Conservation (phyloP, 371 early-diverging fungal species). For the Syncephalastrum monosporum region DNA sequence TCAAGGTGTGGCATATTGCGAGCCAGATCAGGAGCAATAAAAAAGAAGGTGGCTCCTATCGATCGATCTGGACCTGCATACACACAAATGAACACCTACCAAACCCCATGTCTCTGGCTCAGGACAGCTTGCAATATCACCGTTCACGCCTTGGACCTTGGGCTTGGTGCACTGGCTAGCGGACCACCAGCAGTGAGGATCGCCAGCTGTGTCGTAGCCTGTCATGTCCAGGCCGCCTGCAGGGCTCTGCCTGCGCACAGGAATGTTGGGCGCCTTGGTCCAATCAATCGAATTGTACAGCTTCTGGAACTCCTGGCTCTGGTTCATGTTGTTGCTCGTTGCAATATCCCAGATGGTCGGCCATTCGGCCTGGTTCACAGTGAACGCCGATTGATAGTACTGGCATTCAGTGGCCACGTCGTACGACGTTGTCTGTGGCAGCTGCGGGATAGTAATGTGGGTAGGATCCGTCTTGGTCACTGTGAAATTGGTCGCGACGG, state of each 20-base stretch:
- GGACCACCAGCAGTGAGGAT: conserved; percentile 55
- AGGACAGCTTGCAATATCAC: conserved; percentile 37
- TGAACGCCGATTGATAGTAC: conserved; percentile 22
- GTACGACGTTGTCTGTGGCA: conserved; percentile 29
- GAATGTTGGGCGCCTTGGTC: conserved; percentile 39
- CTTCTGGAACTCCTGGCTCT: conserved; percentile 36
- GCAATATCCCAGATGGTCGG: conserved; percentile 47
- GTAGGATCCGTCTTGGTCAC: conserved; percentile 26
- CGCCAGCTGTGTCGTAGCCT: conserved; percentile 33
- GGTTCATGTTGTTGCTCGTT: conserved; percentile 48
- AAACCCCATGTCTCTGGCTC: conserved; percentile 47
- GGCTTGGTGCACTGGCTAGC: conserved; percentile 39
- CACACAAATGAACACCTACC: conserved; percentile 21
- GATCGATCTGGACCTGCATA: background rate
- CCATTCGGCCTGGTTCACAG: conserved; percentile 39
- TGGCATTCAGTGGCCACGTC: conserved; percentile 24
- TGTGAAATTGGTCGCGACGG: conserved; percentile 18
- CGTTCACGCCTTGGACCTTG: conserved; percentile 30
- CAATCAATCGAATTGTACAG: conserved; percentile 50
- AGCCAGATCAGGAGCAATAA: background rate
- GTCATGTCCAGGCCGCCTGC: conserved; percentile 31
- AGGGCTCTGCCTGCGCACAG: conserved; percentile 26
- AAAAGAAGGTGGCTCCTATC: conserved; percentile 1
- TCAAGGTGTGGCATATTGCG: background rate
- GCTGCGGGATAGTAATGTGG: conserved; percentile 23